phyloP scores from a whole-genome alignment of 176 grass and related monocot genomes.

The barley (Hordeum vulgare) region DNA sequence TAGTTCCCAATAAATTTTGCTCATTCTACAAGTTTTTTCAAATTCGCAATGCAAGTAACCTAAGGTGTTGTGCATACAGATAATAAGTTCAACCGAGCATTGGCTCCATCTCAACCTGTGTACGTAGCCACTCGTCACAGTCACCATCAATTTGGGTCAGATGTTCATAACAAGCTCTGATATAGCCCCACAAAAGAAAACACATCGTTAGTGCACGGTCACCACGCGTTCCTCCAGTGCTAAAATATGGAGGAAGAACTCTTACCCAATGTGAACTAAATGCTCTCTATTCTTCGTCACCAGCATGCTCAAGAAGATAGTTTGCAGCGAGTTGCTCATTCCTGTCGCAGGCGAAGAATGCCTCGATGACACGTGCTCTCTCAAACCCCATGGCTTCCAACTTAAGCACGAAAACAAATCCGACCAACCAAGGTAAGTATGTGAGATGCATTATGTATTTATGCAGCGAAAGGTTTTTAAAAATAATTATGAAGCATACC shows the following conservation, averaged over 20 bases:
- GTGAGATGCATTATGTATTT: not conserved
- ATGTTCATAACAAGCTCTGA: constrained; percentile 14
- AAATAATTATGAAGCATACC: constrained; percentile 35
- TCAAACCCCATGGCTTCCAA: constrained; percentile 95
- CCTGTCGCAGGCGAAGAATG: constrained; percentile 88
- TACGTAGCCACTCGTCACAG: not conserved
- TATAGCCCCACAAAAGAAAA: not conserved
- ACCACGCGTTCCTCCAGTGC: not conserved
- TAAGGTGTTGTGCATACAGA: constrained; percentile 12
- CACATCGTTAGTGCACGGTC: not conserved
- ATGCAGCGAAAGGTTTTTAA: not conserved
- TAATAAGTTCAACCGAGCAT: not conserved
- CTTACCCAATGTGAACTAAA: constrained; percentile 7
- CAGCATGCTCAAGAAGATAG: constrained; percentile 84
- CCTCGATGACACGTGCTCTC: constrained; percentile 67
- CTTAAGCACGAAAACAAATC: constrained; percentile 28
- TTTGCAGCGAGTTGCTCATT: constrained; percentile 90
- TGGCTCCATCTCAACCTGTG: constrained; percentile 9
- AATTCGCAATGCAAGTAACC: not conserved
- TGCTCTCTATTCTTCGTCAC: constrained; percentile 67
- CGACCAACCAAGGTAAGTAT: not conserved
- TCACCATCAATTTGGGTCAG: constrained; percentile 21
- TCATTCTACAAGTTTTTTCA: constrained; percentile 3
- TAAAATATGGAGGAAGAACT: not conserved
- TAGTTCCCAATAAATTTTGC: not conserved